Base-by-base conservation (phyloP, 306 rosid species). In the Prunus davidiana region DNA sequence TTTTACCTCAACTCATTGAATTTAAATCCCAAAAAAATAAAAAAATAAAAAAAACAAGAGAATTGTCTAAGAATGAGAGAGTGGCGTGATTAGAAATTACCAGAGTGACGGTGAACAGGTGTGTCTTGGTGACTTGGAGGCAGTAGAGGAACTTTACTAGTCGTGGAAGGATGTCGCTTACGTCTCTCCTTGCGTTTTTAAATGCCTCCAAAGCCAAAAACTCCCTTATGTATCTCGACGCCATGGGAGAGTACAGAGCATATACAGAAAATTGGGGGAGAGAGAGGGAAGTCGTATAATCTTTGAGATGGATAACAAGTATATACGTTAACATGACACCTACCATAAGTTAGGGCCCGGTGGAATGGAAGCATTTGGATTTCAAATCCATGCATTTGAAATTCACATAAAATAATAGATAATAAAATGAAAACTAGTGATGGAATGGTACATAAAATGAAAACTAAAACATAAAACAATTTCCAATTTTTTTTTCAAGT, bases 101-200 rank as follows among this genome's bases (percentile, higher is more conserved):
- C 47, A 9, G 7, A 58, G 62, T 61, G 43, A 76, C 19, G 18
- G 65, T 10, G 72, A 81, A 60, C 74, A 89, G 64, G 79, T 91
- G 83, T 1, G 79, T 64, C 25, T 69, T 47, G 64, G 80, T 66
- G 76, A 91, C 79, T 18, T 88, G 93, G 64, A 86, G 56, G 82
- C 73, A 83, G 24, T 91, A 86, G 11, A 82, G 7, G 57, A 79
- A 16, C 78, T 89, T 91, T 1, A 72, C 49, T 7, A 71, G 5
- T 0, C 4, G 8, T 6, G 76, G 67, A 24, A 82, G 22, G 20
- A 65, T 50, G 51, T 77, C 69, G 78, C 76, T 72, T 73, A 55
- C 84, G 78, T 84, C 88, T 78, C 71, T 78, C 67, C 83, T 43
- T 34, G 80, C 4, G 45, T 74, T 6, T n/a, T 64, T n/a, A 18